Conservation (phyloP, 129 eudicot genomes). For the Pulicaria dysenterica region DNA sequence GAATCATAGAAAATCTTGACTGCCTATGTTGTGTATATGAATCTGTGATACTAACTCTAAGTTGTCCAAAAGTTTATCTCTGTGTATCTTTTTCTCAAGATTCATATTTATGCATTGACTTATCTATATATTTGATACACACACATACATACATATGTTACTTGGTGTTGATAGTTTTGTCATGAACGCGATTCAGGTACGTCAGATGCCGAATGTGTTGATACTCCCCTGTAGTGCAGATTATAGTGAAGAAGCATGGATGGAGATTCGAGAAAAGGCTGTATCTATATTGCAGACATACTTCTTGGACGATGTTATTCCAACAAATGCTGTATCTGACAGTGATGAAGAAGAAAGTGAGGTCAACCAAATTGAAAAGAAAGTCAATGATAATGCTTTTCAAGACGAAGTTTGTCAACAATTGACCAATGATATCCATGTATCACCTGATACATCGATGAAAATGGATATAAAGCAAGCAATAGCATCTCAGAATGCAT, state of each 20-base stretch:
- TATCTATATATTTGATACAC: too few species aligned
- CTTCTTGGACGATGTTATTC: slow-evolving; percentile 69
- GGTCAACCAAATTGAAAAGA: slow-evolving; percentile 43
- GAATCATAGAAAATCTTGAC: slow-evolving; percentile 5
- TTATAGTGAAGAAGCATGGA: slow-evolving; percentile 99
- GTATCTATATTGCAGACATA: slow-evolving; percentile 72
- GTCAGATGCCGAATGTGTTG: slow-evolving; percentile 99
- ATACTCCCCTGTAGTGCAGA: slow-evolving; percentile 98
- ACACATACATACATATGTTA: background rate
- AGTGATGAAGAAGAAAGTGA: slow-evolving; percentile 80
- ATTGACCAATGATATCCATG: slow-evolving; percentile 45
- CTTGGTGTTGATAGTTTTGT: background rate
- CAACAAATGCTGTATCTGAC: slow-evolving; percentile 74
- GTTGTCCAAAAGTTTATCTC: too few species aligned
- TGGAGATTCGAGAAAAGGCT: slow-evolving; percentile 95
- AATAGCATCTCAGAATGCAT: slow-evolving; percentile 46
- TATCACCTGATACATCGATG: slow-evolving; percentile 50
- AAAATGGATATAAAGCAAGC: slow-evolving; percentile 50
- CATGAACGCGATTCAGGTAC: slow-evolving; percentile 50
- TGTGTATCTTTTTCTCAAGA: too few species aligned
- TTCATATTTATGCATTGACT: too few species aligned
- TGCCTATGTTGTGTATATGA: background rate
- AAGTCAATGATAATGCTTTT: slow-evolving; percentile 43
- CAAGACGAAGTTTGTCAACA: slow-evolving; percentile 48
- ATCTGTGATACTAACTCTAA: too few species aligned